A percentile compares a stretch with the other conserved stretches of the same genome.
phyloP scores from a whole-genome alignment of 257 asterid genomes.

The Parsonsia alboflavescens region DNA sequence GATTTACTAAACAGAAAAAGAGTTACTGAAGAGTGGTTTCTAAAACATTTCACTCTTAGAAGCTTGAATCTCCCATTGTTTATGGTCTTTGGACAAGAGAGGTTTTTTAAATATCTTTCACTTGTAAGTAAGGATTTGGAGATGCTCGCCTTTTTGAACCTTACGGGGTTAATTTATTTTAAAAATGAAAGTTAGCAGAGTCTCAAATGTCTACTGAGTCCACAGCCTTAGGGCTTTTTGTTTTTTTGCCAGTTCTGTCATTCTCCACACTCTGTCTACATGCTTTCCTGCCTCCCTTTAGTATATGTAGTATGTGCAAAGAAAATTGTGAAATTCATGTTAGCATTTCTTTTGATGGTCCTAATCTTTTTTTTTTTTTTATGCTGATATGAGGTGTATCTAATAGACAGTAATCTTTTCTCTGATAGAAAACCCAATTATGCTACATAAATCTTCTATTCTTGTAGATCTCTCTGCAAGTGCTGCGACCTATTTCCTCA shows the following conservation, averaged over 20 bases:
- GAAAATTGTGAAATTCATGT: background rate
- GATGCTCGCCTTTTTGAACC: background rate
- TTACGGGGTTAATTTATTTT: background rate
- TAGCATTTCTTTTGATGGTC: no score
- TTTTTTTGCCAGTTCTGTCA: background rate
- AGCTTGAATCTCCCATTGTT: background rate
- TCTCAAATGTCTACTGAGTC: background rate
- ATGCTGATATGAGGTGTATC: background rate
- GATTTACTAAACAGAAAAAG: background rate
- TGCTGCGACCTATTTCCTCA: conserved; percentile 38
- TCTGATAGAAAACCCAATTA: background rate
- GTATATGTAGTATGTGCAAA: background rate
- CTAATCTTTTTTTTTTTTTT: background rate
- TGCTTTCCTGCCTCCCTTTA: background rate
- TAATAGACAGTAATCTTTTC: background rate
- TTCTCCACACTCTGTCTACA: background rate
- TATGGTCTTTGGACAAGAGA: background rate
- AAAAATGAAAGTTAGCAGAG: background rate
- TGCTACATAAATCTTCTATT: conserved; percentile 13
- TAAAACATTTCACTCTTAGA: background rate
- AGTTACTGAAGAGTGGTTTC: no score
- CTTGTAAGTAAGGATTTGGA: background rate
- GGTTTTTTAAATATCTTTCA: background rate
- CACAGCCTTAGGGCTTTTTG: background rate
- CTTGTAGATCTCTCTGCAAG: conserved; percentile 50